phyloP scores from a whole-genome alignment of 2,329 filamentous ascomycete species.

The Ophiocordyceps robertsii region DNA sequence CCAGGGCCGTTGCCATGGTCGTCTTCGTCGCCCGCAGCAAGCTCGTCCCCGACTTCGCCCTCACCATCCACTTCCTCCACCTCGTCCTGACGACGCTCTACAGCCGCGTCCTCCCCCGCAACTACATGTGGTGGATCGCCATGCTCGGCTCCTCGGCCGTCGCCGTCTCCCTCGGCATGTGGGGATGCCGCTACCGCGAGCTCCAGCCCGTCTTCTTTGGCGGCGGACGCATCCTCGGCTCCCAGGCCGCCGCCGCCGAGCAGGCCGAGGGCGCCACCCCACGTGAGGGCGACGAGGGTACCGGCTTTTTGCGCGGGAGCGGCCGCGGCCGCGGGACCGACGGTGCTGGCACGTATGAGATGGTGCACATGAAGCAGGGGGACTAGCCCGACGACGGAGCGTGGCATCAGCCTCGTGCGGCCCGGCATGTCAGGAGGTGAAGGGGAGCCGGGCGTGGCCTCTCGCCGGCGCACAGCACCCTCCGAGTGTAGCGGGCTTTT shows the following conservation, averaged over 20 bases:
- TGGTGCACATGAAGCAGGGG: slow-evolving; percentile 37
- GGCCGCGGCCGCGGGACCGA: slow-evolving; percentile 39
- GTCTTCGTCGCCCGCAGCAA: slow-evolving; percentile 79
- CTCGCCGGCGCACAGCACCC: too few relatives aligned
- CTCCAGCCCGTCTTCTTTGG: slow-evolving; percentile 81
- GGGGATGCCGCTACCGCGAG: slow-evolving; percentile 86
- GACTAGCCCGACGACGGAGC: not conserved
- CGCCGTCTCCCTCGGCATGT: slow-evolving; percentile 56
- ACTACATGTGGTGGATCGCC: slow-evolving; percentile 75
- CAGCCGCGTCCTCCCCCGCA: slow-evolving; percentile 59
- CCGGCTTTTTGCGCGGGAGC: slow-evolving; percentile 29
- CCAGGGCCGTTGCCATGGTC: slow-evolving; percentile 70
- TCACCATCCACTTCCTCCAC: slow-evolving; percentile 78
- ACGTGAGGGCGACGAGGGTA: slow-evolving; percentile 14
- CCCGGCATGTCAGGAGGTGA: slow-evolving; percentile 2
- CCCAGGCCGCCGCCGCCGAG: slow-evolving; percentile 9
- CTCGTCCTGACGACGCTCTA: slow-evolving; percentile 68
- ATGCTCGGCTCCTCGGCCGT: slow-evolving; percentile 33
- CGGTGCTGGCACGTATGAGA: slow-evolving; percentile 50
- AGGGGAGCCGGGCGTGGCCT: slow-evolving; percentile 3
- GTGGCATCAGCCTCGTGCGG: too few relatives aligned
- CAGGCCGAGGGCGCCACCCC: slow-evolving; percentile 21
- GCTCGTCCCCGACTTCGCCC: slow-evolving; percentile 85
- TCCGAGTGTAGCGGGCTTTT: too few relatives aligned
- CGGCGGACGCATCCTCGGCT: slow-evolving; percentile 29